phyloP scores from a whole-genome alignment of 768 basidiomycete species.

The Lentinula detonsa region DNA sequence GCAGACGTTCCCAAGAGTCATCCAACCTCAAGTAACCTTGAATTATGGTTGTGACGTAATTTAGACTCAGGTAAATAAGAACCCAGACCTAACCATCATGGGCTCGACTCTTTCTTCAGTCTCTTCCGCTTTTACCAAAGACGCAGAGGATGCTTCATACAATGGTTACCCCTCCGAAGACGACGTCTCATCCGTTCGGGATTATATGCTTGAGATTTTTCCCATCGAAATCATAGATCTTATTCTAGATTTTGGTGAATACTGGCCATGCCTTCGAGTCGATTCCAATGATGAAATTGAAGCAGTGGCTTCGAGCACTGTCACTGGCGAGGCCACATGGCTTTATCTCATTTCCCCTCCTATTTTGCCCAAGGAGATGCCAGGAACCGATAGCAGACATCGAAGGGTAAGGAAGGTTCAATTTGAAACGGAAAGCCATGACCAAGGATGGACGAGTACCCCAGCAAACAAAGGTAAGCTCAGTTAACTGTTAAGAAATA shows the following conservation, averaged over 20 bases:
- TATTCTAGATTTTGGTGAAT: conserved; percentile 20
- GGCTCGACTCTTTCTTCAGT: conserved; percentile 4
- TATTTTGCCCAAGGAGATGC: conserved; percentile 7
- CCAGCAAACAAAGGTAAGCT: conserved; percentile 9
- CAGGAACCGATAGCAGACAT: neutral
- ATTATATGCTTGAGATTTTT: conserved; percentile 11
- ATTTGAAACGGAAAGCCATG: conserved; percentile 16
- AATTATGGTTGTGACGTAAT: neutral
- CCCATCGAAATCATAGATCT: conserved; percentile 21
- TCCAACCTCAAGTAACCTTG: no score
- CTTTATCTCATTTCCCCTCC: conserved; percentile 16
- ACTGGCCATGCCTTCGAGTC: conserved; percentile 18
- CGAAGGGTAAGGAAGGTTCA: conserved; percentile 15
- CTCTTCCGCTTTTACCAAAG: conserved; percentile 1
- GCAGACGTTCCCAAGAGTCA: no score
- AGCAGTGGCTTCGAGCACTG: conserved; percentile 6
- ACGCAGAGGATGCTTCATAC: conserved; percentile 4
- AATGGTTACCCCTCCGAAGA: conserved; percentile 3
- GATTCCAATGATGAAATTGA: neutral
- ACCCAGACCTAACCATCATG: neutral
- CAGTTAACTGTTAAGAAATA: neutral
- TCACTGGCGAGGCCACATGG: conserved; percentile 7
- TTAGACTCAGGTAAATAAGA: neutral
- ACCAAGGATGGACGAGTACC: conserved; percentile 18
- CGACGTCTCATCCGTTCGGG: conserved; percentile 15